Conservation (phyloP, 2,329 filamentous ascomycete genomes). For the Alternaria novae-zelandiae region DNA sequence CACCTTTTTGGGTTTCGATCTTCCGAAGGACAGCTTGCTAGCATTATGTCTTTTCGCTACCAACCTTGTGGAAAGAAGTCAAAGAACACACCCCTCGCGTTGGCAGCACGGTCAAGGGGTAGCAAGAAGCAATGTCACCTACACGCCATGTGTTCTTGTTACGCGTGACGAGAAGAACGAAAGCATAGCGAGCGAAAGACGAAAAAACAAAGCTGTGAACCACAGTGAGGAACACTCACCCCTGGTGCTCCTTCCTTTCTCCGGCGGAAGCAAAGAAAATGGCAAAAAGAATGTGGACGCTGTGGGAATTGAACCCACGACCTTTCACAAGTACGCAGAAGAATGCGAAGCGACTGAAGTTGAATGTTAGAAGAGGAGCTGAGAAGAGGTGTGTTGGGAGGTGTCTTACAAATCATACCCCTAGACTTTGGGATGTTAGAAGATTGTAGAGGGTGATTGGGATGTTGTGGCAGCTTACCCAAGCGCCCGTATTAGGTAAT, state of each 20-base stretch:
- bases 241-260: neutral
- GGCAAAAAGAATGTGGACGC: conserved; percentile 21
- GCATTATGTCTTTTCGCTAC: neutral
- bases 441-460: neutral
- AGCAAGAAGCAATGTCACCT: neutral
- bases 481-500: conserved; percentile 17
- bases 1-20: neutral
- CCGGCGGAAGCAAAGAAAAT: neutral
- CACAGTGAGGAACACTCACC: neutral
- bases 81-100: neutral
- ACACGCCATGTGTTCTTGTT: neutral
- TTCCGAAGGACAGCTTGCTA: neutral
- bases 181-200: neutral
- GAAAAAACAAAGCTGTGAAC: too few relatives aligned
- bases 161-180: neutral
- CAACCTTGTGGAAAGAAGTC: neutral
- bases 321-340: conserved; percentile 24
- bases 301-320: conserved; percentile 37
- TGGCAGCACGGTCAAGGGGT: neutral
- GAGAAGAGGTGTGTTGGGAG: neutral
- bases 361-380: neutral
- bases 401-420: conserved; percentile 15
- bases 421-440: conserved; percentile 8
- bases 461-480: neutral
- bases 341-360: conserved; percentile 25